Percentiles rank a stretch among this genome's conserved stretches.
Evolutionary conservation across 176 grass and related monocot genomes (phyloP).

Genomic region (Triticum timopheevii): DNA sequence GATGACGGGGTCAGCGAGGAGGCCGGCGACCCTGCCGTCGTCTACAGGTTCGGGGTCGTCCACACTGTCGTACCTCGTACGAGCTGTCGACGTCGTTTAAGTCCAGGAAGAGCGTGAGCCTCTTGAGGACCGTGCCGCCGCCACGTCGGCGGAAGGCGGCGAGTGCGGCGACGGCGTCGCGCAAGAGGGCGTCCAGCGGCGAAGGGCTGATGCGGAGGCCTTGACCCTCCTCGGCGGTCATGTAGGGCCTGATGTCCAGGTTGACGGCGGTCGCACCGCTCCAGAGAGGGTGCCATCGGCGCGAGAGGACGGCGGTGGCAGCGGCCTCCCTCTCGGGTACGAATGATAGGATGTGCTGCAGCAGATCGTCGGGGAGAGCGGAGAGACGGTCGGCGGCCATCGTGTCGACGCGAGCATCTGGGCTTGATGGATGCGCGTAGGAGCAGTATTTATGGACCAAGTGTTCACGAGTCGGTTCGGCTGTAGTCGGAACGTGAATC

Average conservation of each 20-base stretch:
- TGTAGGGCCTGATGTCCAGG: conserved; percentile 6
- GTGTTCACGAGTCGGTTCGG: not conserved
- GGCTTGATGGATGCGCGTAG: not conserved
- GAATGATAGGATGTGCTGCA: not conserved
- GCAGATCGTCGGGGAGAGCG: not conserved
- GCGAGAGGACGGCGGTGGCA: not conserved
- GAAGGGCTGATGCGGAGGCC: not conserved
- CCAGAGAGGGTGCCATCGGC: not conserved
- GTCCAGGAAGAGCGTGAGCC: not conserved
- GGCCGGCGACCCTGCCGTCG: not conserved
- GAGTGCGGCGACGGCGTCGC: not conserved
- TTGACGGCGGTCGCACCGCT: not conserved
- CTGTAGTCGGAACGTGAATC: not conserved
- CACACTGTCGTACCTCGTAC: not conserved
- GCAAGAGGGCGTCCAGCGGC: not conserved
- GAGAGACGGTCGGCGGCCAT: not conserved
- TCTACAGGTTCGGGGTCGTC: not conserved
- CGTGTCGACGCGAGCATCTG: not conserved
- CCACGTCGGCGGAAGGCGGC: not conserved
- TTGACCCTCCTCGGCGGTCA: not conserved
- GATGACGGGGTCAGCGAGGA: not conserved
- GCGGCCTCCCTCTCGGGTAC: not conserved
- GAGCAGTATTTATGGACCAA: not conserved
- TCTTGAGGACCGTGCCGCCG: not conserved
- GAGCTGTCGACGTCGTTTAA: not conserved